Conservation (phyloP, 2,329 filamentous ascomycete genomes). For the Pseudopyricularia javanii region DNA sequence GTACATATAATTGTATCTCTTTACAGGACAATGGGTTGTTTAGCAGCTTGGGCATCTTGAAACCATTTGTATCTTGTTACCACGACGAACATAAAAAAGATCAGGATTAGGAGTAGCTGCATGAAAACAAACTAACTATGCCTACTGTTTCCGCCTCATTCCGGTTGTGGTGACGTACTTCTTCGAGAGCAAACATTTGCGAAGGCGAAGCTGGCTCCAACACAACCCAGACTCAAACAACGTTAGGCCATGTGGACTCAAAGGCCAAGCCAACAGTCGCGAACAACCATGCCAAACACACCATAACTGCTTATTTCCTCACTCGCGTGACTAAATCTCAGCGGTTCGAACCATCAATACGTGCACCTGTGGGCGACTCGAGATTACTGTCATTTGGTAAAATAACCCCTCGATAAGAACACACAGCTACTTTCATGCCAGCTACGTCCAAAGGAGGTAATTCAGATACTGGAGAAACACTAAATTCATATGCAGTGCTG, state of each 20-base stretch:
- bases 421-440: not conserved
- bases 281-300: too few species aligned
- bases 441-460: not conserved
- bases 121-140: not conserved
- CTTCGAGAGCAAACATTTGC: too few species aligned
- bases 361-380: too few species aligned
- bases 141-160: too few species aligned
- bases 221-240: too few species aligned
- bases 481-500: not conserved
- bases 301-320: too few species aligned
- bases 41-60: not conserved
- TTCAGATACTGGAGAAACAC: conserved; percentile 1
- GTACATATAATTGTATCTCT: not conserved
- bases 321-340: too few species aligned
- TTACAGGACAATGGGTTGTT: not conserved
- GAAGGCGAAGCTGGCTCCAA: too few species aligned
- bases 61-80: not conserved
- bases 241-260: too few species aligned
- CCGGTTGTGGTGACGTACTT: too few species aligned
- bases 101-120: not conserved
- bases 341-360: too few species aligned
- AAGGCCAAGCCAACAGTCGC: too few species aligned
- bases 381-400: not conserved
- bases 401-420: not conserved
- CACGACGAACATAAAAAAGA: not conserved